A percentile compares a stretch with the other conserved stretches of the same genome.
phyloP scores from a whole-genome alignment of 306 rosid species.

The Gastrolobium villosum region DNA sequence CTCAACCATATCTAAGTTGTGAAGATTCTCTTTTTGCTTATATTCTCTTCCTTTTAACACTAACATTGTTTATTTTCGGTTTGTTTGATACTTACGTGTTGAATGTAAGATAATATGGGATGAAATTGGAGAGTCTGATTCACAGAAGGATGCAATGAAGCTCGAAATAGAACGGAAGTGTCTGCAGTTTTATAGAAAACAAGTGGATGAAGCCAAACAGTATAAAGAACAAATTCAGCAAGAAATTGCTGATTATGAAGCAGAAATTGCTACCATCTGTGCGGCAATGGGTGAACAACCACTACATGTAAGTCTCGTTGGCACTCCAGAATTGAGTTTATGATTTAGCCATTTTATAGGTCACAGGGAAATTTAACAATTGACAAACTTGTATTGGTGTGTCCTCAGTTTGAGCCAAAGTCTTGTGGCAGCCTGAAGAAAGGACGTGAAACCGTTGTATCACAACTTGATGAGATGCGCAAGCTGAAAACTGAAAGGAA shows the following conservation, averaged over 20 bases:
- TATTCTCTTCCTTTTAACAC: background rate
- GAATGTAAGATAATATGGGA: constrained; percentile 77
- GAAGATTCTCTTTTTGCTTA: constrained; percentile 18
- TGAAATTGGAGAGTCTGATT: constrained; percentile 77
- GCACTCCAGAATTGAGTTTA: constrained; percentile 23
- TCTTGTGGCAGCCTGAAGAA: constrained; percentile 64
- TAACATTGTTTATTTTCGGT: constrained; percentile 12
- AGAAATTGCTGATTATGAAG: constrained; percentile 63
- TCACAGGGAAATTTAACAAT: constrained; percentile 12
- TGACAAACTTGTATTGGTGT: constrained; percentile 37
- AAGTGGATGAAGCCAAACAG: constrained; percentile 67
- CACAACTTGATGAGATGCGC: constrained; percentile 63
- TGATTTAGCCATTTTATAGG: constrained; percentile 20
- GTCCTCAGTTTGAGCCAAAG: constrained; percentile 59
- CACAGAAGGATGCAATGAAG: constrained; percentile 63
- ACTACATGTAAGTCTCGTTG: constrained; percentile 52
- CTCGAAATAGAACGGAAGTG: constrained; percentile 73
- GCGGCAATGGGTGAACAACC: constrained; percentile 69
- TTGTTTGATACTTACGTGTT: constrained; percentile 38
- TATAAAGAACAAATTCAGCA: constrained; percentile 62
- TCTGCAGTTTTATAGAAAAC: constrained; percentile 60
- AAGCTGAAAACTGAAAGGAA: constrained; percentile 67
- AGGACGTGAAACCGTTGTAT: constrained; percentile 57
- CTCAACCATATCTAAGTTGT: background rate
- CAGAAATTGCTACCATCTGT: constrained; percentile 65